Conservation (phyloP, 345 rosid genomes). For the Trapa incisa region DNA sequence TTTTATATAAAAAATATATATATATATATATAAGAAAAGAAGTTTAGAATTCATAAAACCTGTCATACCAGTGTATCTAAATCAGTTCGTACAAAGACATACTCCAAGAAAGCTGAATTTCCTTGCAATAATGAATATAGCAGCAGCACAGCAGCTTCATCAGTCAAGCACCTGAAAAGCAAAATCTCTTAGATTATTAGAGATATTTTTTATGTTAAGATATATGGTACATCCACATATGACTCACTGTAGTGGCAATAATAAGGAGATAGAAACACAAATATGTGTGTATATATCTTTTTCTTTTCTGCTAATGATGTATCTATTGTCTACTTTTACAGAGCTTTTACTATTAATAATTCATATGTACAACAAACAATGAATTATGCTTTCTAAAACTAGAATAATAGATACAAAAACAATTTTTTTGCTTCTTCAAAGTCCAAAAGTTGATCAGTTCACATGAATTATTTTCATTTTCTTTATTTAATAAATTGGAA, state of each 20-base stretch:
- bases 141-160: slow-evolving; percentile 77
- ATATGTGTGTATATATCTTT: background rate
- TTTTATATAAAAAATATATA: background rate
- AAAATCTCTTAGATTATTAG: background rate
- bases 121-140: slow-evolving; percentile 90
- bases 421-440: background rate
- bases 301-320: background rate
- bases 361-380: background rate
- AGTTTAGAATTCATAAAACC: background rate
- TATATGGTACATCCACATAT: background rate
- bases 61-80: slow-evolving; percentile 80
- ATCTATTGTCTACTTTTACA: background rate
- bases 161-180: slow-evolving; percentile 70
- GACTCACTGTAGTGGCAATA: background rate
- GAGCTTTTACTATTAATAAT: background rate
- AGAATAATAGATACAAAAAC: background rate
- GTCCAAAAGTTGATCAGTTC: background rate
- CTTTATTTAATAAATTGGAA: background rate
- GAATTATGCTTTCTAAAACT: no score
- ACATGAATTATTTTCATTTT: background rate
- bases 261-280: background rate
- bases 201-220: background rate
- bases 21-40: background rate
- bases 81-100: slow-evolving; percentile 92
- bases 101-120: slow-evolving; percentile 85